Evolutionary conservation across 1,284 basidiomycete genomes (phyloP).

Genomic region (Apiotrichum sp.): DNA sequence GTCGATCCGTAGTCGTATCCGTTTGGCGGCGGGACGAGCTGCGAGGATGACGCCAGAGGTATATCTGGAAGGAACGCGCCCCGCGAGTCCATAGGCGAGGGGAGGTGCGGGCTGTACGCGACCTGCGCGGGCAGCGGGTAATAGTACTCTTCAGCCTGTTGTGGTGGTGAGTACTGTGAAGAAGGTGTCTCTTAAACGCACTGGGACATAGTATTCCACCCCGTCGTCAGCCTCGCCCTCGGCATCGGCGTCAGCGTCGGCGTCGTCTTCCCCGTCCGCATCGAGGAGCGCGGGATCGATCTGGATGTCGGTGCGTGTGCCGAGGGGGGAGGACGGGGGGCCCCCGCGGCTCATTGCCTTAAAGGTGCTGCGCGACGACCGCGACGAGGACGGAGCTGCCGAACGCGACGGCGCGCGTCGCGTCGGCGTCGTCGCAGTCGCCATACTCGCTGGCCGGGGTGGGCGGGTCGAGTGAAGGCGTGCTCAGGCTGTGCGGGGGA

Average conservation of each 20-base stretch:
- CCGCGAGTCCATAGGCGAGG: neutral
- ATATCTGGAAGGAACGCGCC: neutral
- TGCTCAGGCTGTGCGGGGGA: neutral
- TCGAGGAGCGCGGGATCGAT: slow-evolving; percentile 16
- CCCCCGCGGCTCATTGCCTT: neutral
- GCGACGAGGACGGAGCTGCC: slow-evolving; percentile 13
- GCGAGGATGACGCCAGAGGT: slow-evolving; percentile 4
- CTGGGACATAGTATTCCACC: slow-evolving; percentile 18
- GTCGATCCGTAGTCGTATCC: slow-evolving; percentile 7
- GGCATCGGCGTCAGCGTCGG: slow-evolving; percentile 18
- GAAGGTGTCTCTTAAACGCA: slow-evolving; percentile 3
- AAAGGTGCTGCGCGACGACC: slow-evolving; percentile 11
- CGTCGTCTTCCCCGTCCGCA: neutral
- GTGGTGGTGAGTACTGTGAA: neutral
- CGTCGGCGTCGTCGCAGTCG: slow-evolving; percentile 18
- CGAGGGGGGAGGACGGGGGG: slow-evolving; percentile 4
- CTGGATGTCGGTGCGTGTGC: slow-evolving; percentile 1
- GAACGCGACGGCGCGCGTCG: slow-evolving; percentile 16
- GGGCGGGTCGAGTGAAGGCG: neutral
- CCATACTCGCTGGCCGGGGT: slow-evolving; percentile 6
- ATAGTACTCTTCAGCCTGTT: slow-evolving; percentile 13
- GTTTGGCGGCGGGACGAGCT: slow-evolving; percentile 9
- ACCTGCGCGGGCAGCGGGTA: slow-evolving; percentile 3
- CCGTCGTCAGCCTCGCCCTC: slow-evolving; percentile 20
- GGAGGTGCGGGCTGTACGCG: neutral